Percentiles rank a stretch among this genome's conserved stretches.
phyloP scores from a whole-genome alignment of 2,329 filamentous ascomycete species.

The Fusarium domesticum region DNA sequence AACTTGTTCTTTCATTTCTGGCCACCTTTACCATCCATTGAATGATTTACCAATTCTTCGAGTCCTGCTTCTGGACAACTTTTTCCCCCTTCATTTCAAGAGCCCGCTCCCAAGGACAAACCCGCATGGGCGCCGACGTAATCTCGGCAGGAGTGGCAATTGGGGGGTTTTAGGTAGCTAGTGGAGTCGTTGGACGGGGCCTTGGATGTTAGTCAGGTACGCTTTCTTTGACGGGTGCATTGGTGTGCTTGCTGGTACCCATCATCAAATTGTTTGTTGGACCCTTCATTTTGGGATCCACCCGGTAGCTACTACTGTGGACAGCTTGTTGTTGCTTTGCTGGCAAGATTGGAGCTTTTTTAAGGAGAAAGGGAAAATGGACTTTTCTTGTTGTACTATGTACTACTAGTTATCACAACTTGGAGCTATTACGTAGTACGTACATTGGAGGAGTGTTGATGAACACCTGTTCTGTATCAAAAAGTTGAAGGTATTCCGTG shows the following conservation, averaged over 20 bases:
- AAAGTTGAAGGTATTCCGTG: neutral
- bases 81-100: constrained; percentile 5
- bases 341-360: neutral
- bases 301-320: no score
- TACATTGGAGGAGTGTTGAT: no score
- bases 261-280: neutral
- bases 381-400: no score
- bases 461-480: neutral
- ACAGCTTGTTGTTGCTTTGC: neutral
- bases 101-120: constrained; percentile 25
- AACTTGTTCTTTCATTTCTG: neutral
- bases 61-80: neutral
- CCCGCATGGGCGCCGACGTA: constrained; percentile 28
- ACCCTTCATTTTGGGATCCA: neutral
- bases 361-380: neutral
- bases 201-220: constrained; percentile 2
- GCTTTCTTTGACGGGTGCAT: neutral
- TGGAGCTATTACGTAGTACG: no score
- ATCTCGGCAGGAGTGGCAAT: constrained; percentile 25
- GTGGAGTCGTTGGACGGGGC: constrained; percentile 5
- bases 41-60: no score
- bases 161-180: constrained; percentile 8
- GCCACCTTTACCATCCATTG: no score
- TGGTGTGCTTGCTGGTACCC: neutral
- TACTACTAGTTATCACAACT: no score